phyloP scores from a whole-genome alignment of 768 basidiomycete species.

The Boletus fagicola region DNA sequence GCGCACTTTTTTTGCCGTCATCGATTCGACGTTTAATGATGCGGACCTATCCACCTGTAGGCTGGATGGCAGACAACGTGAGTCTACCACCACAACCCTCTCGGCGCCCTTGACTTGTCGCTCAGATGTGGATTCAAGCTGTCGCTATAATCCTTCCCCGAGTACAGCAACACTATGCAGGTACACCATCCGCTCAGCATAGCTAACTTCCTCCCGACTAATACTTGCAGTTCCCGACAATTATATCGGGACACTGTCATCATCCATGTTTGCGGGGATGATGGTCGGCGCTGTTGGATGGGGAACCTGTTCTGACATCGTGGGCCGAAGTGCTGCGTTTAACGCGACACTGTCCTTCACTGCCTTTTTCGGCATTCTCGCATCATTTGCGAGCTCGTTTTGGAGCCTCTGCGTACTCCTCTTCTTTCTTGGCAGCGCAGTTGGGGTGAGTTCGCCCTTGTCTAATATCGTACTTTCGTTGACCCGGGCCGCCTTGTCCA shows the following conservation, averaged over 20 bases:
- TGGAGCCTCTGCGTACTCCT: constrained; percentile 65
- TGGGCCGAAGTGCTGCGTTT: constrained; percentile 88
- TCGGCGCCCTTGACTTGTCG: constrained; percentile 26
- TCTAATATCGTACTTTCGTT: not conserved
- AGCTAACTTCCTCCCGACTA: constrained; percentile 15
- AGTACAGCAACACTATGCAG: constrained; percentile 84
- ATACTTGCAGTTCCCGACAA: constrained; percentile 59
- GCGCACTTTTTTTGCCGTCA: constrained; percentile 30
- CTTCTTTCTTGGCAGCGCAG: constrained; percentile 89
- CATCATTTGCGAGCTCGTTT: constrained; percentile 74
- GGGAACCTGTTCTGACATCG: constrained; percentile 90
- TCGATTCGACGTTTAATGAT: not conserved
- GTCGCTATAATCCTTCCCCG: constrained; percentile 94
- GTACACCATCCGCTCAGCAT: constrained; percentile 38
- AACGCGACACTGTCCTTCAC: constrained; percentile 92
- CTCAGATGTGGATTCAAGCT: constrained; percentile 92
- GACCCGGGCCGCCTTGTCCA: constrained; percentile 27
- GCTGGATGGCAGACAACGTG: constrained; percentile 94
- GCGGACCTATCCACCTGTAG: constrained; percentile 36
- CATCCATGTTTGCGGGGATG: constrained; percentile 95
- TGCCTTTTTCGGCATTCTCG: constrained; percentile 78
- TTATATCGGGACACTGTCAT: constrained; percentile 78
- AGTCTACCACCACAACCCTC: constrained; percentile 18
- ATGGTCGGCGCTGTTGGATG: constrained; percentile 91
- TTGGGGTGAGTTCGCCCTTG: constrained; percentile 64